Percentiles rank a stretch among this genome's conserved stretches.
These are phyloP conservation scores for Starmerella bombi DNA, from an alignment of 805 yeast genomes.

Conservation along the genomic window DNA sequence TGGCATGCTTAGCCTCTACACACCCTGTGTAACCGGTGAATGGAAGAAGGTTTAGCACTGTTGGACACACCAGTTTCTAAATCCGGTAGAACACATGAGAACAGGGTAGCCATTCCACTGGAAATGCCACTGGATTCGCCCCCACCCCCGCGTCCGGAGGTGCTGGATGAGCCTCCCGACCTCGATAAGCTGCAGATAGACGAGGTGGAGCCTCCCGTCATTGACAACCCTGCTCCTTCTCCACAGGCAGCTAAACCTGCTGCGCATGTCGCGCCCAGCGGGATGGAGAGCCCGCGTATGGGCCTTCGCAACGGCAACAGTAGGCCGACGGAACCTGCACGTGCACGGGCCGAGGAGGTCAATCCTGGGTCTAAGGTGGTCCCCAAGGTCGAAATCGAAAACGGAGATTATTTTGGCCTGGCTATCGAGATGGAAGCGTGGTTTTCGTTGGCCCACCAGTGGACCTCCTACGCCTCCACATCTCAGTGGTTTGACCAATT, in stretches of 20 bases:
- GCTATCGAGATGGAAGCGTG: conserved; percentile 17
- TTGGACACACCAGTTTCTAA: no score
- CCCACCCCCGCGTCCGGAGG: background rate
- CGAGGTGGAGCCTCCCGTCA: conserved; percentile 7
- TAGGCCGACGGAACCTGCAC: conserved; percentile 5
- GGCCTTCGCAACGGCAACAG: background rate
- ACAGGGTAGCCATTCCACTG: no score
- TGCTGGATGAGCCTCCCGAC: background rate
- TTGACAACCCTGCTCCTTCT: background rate
- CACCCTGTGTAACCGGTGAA: no score
- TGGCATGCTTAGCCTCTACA: no score
- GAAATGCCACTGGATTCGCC: background rate
- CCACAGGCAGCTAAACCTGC: background rate
- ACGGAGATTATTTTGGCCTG: conserved; percentile 15
- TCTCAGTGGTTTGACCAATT: no score
- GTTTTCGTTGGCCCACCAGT: conserved; percentile 5
- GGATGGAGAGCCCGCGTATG: background rate
- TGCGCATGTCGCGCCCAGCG: background rate
- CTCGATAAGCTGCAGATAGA: conserved; percentile 6
- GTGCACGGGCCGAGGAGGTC: conserved; percentile 22
- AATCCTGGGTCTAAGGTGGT: conserved; percentile 16
- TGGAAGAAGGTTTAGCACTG: no score
- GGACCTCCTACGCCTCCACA: background rate
- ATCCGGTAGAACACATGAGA: no score
- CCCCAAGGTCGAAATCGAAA: conserved; percentile 16